Evolutionary conservation across 495 filamentous ascomycete species (phyloP), one percentile per base, ranked within the genome.

Genomic region (Aspergillus mulundensis): DNA sequence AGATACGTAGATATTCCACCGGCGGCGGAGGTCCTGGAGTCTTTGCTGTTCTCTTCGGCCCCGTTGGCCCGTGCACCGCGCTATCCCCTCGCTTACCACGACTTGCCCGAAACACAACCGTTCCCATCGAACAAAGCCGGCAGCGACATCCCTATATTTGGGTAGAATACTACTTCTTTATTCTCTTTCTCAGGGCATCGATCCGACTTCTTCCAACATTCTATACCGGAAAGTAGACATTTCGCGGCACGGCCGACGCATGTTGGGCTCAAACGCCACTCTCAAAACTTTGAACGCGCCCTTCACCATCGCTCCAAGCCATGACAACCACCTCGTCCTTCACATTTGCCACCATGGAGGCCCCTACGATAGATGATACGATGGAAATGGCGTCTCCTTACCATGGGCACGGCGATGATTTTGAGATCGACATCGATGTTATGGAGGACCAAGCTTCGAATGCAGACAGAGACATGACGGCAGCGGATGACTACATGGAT

Each of bases 391-490:
- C 71, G 16, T 77, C 76, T 40, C 75, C 75, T 24, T 76, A 76
- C 38, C 65, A 70, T 15, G 75, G 70, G 2, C 70, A 72, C 39
- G 80, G 76, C 40, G 85, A 89, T 63, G 85, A 88, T 58, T 86
- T 88, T 51, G 88, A 90, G 53, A 87, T 90, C 60, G 87, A 90
- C 59, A 75, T 90, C 59, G 87, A 91, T 64, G 71, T 87, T 16
- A 80, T 81, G 64, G 73, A 79, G 51, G 80, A 77, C 40, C 73
- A 80, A 25, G 65, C 61, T 36, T 71, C 70, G 14, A 73, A 75
- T 49, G 69, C 72, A 39, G 84, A 88, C 56, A 82, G 82, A 57
- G 86, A 90, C 58, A 79, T 83, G 63, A 83, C 84, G 61, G 70
- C 83, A n/a, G 83, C 79, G 38, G 72, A 78, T 54, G 69, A 74